These are phyloP conservation scores for Oryza meyeriana DNA, from an alignment of 176 grass and related monocot species.

Conservation along the genomic window DNA sequence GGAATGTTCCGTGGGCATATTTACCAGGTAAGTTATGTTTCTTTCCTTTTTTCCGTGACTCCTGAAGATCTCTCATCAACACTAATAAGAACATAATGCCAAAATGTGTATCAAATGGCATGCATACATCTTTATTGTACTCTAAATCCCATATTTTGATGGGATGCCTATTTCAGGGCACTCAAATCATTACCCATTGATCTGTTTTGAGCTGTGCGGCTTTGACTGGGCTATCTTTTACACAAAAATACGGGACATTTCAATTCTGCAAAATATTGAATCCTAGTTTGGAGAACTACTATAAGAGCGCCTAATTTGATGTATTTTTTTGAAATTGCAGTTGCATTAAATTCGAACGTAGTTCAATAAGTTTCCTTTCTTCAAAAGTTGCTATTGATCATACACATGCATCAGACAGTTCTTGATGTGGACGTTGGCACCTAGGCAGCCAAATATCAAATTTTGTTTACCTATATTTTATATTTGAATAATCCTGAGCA, in stretches of 20 bases:
- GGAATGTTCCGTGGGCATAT: conserved; percentile 90
- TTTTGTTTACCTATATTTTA: not conserved
- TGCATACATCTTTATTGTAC: not conserved
- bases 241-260: not conserved
- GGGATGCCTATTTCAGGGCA: too few species aligned
- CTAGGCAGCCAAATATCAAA: not conserved
- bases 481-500: not conserved
- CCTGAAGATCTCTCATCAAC: not conserved
- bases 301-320: not conserved
- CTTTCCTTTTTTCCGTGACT: not conserved
- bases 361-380: not conserved
- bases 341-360: not conserved
- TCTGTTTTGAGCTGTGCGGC: too few species aligned
- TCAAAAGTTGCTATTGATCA: not conserved
- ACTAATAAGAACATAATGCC: not conserved
- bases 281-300: too few species aligned
- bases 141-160: not conserved
- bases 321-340: not conserved
- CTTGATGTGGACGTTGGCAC: not conserved
- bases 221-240: not conserved
- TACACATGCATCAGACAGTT: not conserved
- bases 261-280: not conserved
- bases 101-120: conserved; percentile 2
- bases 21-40: conserved; percentile 62
- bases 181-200: too few species aligned